A percentile compares a stretch with the other conserved stretches of the same genome.
Conservation (phyloP, 768 basidiomycete genomes). For the Leccinellum rugosiceps region DNA sequence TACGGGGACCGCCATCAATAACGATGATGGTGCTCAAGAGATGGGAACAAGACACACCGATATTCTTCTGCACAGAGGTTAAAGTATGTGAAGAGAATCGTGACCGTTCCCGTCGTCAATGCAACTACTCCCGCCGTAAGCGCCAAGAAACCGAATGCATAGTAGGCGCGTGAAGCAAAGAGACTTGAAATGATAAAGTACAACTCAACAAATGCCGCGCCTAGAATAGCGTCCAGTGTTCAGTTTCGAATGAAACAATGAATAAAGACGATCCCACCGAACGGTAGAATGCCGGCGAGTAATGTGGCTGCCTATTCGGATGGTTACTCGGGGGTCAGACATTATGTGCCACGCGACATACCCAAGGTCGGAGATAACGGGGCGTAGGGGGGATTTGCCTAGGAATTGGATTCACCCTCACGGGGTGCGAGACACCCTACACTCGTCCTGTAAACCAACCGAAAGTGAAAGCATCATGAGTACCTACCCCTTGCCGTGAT, state of each 20-base stretch:
- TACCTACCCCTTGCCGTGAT: constrained; percentile 76
- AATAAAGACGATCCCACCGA: constrained; percentile 49
- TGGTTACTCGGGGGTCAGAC: constrained; percentile 7
- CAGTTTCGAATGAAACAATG: constrained; percentile 2
- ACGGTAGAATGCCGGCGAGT: constrained; percentile 90
- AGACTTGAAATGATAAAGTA: constrained; percentile 90
- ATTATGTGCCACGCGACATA: constrained; percentile 32
- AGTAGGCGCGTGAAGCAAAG: constrained; percentile 90
- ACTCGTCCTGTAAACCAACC: constrained; percentile 8
- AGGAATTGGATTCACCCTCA: constrained; percentile 89
- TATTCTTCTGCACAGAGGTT: constrained; percentile 93
- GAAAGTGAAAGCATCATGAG: not conserved
- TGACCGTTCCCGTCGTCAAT: constrained; percentile 87
- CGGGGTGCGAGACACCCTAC: constrained; percentile 75
- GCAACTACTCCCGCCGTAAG: constrained; percentile 80
- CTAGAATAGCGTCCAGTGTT: constrained; percentile 33
- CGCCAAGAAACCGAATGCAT: constrained; percentile 94
- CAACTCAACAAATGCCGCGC: constrained; percentile 92
- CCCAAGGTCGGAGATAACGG: constrained; percentile 81
- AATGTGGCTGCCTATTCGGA: constrained; percentile 57
- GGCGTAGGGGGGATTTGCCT: constrained; percentile 91
- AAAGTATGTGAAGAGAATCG: constrained; percentile 89
- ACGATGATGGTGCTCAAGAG: not conserved
- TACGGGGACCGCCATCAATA: constrained; percentile 25
- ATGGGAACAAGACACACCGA: constrained; percentile 45